Percentiles rank a stretch among this genome's conserved stretches.
phyloP scores from a whole-genome alignment of 2,329 filamentous ascomycete species.

The Penicillium sp. region DNA sequence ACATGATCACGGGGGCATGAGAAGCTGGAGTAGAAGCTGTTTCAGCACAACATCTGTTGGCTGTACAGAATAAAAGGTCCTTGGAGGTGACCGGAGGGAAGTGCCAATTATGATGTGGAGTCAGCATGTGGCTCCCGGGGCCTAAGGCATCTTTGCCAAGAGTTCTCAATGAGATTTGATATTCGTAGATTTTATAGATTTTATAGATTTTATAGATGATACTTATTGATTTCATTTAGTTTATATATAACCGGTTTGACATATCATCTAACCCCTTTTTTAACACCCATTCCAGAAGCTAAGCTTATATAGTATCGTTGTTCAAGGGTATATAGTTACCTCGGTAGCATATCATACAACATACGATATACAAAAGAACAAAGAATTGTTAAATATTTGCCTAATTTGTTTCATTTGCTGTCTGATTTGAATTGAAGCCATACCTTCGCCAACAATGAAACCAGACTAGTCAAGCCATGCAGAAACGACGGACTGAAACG shows the following conservation, averaged over 20 bases:
- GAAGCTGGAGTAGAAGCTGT: constrained; percentile 19
- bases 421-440: constrained; percentile 2
- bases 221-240: not conserved
- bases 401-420: not conserved
- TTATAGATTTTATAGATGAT: too few species aligned
- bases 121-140: constrained; percentile 3
- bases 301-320: too few species aligned
- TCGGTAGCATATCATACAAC: not conserved
- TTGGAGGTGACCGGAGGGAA: constrained; percentile 11
- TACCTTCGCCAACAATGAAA: constrained; percentile 5
- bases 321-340: not conserved
- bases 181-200: too few species aligned
- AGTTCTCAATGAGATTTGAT: not conserved
- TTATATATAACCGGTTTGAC: not conserved
- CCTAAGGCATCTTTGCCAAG: constrained; percentile 18
- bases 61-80: constrained; percentile 16
- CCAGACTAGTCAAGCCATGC: not conserved
- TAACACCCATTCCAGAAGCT: too few species aligned
- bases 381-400: not conserved
- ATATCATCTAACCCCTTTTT: too few species aligned
- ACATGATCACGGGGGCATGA: constrained; percentile 61
- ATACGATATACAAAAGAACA: not conserved
- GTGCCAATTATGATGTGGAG: constrained; percentile 22
- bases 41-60: constrained; percentile 24
- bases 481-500: not conserved